Percentiles rank a stretch among this genome's conserved stretches.
Conservation (phyloP, 2,329 filamentous ascomycete species). For the Sporothrix pallida region DNA sequence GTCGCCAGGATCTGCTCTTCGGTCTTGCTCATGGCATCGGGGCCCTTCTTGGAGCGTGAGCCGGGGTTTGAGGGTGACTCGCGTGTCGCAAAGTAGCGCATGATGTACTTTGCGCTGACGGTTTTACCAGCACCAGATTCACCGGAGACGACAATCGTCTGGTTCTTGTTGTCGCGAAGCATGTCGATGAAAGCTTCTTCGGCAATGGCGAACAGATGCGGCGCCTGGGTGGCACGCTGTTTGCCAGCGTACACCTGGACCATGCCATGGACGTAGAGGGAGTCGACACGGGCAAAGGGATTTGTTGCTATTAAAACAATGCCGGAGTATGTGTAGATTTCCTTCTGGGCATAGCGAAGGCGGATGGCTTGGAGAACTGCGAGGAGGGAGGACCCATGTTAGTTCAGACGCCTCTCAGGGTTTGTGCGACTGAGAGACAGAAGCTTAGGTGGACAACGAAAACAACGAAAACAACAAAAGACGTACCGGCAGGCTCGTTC, state of each 20-base stretch:
- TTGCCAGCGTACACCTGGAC: slow-evolving; percentile 99
- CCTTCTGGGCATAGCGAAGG: slow-evolving; percentile 95
- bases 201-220: slow-evolving; percentile 97
- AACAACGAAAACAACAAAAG: not conserved
- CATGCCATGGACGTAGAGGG: slow-evolving; percentile 98
- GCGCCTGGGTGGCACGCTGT: slow-evolving; percentile 93
- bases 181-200: slow-evolving; percentile 99
- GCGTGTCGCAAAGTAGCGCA: slow-evolving; percentile 98
- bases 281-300: slow-evolving; percentile 96
- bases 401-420: not conserved
- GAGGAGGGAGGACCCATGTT: slow-evolving; percentile 8
- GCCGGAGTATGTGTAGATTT: slow-evolving; percentile 99
- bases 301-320: slow-evolving; percentile 99
- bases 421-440: slow-evolving; percentile 23
- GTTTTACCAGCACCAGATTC: slow-evolving; percentile 99
- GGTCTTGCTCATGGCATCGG: slow-evolving; percentile 90
- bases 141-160: slow-evolving; percentile 98
- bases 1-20: slow-evolving; percentile 98
- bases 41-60: slow-evolving; percentile 74
- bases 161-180: slow-evolving; percentile 93
- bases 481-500: slow-evolving; percentile 93
- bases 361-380: slow-evolving; percentile 95
- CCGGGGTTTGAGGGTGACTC: slow-evolving; percentile 89
- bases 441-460: slow-evolving; percentile 22
- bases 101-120: slow-evolving; percentile 99